Percentiles rank a stretch among this genome's conserved stretches.
These are phyloP conservation scores for Oemleria cerasiformis DNA, from an alignment of 306 rosid genomes.

Conservation along the genomic window DNA sequence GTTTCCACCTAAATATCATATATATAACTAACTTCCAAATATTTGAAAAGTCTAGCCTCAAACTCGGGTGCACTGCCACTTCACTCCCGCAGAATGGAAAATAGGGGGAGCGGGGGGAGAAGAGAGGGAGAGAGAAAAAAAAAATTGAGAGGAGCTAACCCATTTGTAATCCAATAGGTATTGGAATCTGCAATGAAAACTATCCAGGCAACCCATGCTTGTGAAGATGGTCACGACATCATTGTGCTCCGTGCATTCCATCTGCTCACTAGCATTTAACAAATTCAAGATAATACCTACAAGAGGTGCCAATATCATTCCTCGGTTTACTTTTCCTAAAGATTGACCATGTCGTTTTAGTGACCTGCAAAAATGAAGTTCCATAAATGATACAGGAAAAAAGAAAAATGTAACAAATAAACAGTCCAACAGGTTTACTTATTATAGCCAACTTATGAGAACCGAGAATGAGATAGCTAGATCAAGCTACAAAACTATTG, in stretches of 20 bases:
- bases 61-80: no score
- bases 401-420: neutral
- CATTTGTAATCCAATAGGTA: slow-evolving; percentile 82
- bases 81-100: neutral
- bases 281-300: slow-evolving; percentile 82
- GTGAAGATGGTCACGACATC: slow-evolving; percentile 78
- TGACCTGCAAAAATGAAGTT: slow-evolving; percentile 45
- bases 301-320: slow-evolving; percentile 95
- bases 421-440: neutral
- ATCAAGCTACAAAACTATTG: neutral
- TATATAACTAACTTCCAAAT: neutral
- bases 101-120: neutral
- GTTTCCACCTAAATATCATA: neutral
- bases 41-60: no score
- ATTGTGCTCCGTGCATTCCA: slow-evolving; percentile 53
- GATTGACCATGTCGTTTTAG: slow-evolving; percentile 75
- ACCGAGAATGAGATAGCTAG: neutral
- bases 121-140: neutral
- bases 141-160: slow-evolving; percentile 51
- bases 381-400: slow-evolving; percentile 5
- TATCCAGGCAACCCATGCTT: slow-evolving; percentile 86
- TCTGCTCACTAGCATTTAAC: slow-evolving; percentile 63
- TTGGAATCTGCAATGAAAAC: slow-evolving; percentile 78
- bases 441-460: neutral
- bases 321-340: slow-evolving; percentile 76